phyloP scores from a whole-genome alignment of 805 yeast species.

The Kodamaea leandrae region DNA sequence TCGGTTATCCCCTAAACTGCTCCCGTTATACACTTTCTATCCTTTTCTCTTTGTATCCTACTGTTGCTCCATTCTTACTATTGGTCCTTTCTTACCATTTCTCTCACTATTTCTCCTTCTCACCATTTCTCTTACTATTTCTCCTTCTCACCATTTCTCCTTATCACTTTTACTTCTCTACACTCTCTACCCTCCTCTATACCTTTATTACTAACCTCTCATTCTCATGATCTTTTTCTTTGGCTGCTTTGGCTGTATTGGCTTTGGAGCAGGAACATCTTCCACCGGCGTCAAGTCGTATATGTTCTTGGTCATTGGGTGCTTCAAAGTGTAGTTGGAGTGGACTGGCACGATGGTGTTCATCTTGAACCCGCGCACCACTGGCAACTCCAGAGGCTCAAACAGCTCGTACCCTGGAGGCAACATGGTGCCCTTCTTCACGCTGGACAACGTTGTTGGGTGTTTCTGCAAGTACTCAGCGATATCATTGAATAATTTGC shows the following conservation, averaged over 20 bases:
- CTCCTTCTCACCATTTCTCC: conserved; percentile 63
- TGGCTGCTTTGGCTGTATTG: conserved; percentile 40
- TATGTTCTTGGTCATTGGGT: conserved; percentile 73
- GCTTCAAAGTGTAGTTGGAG: conserved; percentile 74
- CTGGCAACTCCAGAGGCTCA: conserved; percentile 61
- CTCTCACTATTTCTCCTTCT: neutral
- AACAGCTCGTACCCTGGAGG: conserved; percentile 60
- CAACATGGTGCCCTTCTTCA: conserved; percentile 56
- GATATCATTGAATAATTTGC: conserved; percentile 60
- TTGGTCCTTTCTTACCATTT: neutral
- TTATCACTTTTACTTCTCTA: no score
- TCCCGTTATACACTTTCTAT: no score
- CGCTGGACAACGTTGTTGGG: conserved; percentile 66
- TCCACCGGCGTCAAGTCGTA: conserved; percentile 54
- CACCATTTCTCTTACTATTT: no score
- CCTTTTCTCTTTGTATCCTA: no score
- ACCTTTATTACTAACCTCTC: conserved; percentile 39
- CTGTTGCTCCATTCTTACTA: no score
- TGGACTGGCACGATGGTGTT: conserved; percentile 86
- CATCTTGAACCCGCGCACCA: conserved; percentile 84
- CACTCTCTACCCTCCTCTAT: neutral
- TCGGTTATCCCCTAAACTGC: no score
- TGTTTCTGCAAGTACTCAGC: conserved; percentile 59
- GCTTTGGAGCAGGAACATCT: conserved; percentile 19
- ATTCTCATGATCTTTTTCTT: conserved; percentile 62